These are phyloP conservation scores for Herpotrichia juniperi DNA, from an alignment of 2,329 filamentous ascomycete species.

Conservation along the genomic window DNA sequence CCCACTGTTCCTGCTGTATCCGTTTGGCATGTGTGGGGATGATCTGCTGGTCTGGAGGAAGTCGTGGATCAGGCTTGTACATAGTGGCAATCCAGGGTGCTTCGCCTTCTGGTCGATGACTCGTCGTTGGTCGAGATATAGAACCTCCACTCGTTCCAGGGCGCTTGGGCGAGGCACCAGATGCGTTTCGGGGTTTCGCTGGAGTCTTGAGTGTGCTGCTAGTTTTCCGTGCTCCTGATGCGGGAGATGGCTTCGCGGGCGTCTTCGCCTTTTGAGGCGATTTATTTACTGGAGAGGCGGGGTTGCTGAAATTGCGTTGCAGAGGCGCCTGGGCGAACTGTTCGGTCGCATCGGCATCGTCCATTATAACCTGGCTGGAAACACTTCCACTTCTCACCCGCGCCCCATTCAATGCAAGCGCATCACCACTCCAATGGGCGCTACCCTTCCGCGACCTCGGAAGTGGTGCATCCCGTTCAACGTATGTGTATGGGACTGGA, in stretches of 20 bases:
- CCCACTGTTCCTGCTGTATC: conserved; percentile 94
- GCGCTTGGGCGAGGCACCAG: conserved; percentile 53
- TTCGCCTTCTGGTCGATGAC: conserved; percentile 85
- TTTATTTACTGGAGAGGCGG: conserved; percentile 31
- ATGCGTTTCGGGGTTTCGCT: conserved; percentile 45
- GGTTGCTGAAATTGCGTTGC: conserved; percentile 30
- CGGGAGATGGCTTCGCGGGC: conserved; percentile 44
- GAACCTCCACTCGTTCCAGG: conserved; percentile 68
- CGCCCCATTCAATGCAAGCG: conserved; percentile 64
- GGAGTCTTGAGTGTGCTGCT: conserved; percentile 36
- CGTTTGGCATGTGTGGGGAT: conserved; percentile 91
- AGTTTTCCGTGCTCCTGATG: conserved; percentile 40
- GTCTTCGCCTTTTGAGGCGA: conserved; percentile 49
- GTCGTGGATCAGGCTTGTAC: conserved; percentile 92
- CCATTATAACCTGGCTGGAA: conserved; percentile 59
- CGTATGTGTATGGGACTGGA: conserved; percentile 72
- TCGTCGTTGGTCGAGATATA: conserved; percentile 60
- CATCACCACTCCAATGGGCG: conserved; percentile 63
- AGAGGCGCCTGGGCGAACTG: conserved; percentile 24
- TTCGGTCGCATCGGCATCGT: conserved; percentile 50
- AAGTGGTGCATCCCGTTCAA: conserved; percentile 75
- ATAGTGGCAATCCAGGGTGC: conserved; percentile 94
- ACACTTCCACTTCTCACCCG: conserved; percentile 74
- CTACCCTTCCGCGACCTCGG: conserved; percentile 65
- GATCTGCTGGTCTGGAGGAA: conserved; percentile 94